Evolutionary conservation across 202 grass and related monocot species (phyloP).

Genomic region (Schoenoplectus tabernaemontani): DNA sequence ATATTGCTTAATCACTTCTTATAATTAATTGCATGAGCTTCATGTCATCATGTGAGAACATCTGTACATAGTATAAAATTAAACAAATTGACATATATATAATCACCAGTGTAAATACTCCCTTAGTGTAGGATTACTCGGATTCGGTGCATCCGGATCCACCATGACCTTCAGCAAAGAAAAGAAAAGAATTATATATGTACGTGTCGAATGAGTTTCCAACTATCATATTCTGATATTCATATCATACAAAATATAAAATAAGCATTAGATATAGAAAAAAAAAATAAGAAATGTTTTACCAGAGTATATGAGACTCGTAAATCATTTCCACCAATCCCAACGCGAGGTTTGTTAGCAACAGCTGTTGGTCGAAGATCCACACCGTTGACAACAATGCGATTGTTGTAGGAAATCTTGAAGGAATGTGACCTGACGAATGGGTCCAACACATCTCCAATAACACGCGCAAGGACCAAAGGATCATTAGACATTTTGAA

Average conservation of each 20-base stretch:
- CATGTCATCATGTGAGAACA: background rate
- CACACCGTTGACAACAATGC: constrained; percentile 39
- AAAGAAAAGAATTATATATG: background rate
- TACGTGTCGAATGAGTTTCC: background rate
- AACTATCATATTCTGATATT: background rate
- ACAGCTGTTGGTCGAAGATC: constrained; percentile 42
- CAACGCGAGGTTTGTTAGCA: constrained; percentile 28
- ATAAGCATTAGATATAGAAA: background rate
- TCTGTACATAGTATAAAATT: background rate
- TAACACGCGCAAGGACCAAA: constrained; percentile 34
- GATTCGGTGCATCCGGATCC: constrained; percentile 84
- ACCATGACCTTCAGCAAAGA: constrained; percentile 52
- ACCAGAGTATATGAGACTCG: constrained; percentile 59
- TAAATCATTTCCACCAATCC: constrained; percentile 52
- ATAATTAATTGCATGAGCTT: background rate
- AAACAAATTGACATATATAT: background rate
- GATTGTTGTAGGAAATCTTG: constrained; percentile 35
- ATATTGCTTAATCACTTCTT: background rate
- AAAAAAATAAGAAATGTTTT: constrained; percentile 7
- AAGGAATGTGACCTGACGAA: constrained; percentile 36
- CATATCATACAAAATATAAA: background rate
- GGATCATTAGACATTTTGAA: constrained; percentile 46
- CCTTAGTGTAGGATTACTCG: constrained; percentile 62
- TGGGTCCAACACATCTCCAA: constrained; percentile 66
- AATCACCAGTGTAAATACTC: constrained; percentile 89